A percentile compares a stretch with the other conserved stretches of the same genome.
phyloP scores from a whole-genome alignment of 306 rosid genomes.

The Sindora glabra region DNA sequence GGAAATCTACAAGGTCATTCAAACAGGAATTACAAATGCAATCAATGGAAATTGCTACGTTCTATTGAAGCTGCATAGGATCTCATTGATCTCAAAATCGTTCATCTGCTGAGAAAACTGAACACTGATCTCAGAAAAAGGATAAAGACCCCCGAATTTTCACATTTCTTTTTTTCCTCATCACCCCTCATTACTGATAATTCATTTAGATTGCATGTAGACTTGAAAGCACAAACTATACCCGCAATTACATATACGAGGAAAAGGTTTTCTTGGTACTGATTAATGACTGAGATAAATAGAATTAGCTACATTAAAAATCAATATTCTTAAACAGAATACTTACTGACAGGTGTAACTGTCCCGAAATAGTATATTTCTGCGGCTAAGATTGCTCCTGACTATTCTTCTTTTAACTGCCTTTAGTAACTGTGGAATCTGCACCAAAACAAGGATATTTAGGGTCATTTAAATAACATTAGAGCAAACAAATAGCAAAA shows the following conservation, averaged over 20 bases:
- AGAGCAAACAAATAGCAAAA: constrained; percentile 5
- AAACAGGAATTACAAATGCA: background rate
- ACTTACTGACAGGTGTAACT: constrained; percentile 84
- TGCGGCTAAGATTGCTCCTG: constrained; percentile 70
- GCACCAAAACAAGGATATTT: constrained; percentile 24
- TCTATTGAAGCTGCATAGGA: too few species aligned
- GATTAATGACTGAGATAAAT: constrained; percentile 9
- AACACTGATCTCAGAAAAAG: background rate
- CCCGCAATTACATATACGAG: background rate
- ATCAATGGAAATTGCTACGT: too few species aligned
- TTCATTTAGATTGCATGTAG: background rate
- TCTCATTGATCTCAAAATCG: too few species aligned
- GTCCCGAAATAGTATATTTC: constrained; percentile 83
- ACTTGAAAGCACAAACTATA: background rate
- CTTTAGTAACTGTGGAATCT: constrained; percentile 92
- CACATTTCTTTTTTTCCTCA: background rate
- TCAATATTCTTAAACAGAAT: background rate
- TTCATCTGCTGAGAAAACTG: too few species aligned
- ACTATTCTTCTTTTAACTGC: constrained; percentile 77
- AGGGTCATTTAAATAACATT: constrained; percentile 18
- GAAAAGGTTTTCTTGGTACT: background rate
- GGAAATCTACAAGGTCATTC: background rate
- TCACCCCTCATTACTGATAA: background rate
- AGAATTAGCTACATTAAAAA: constrained; percentile 1
- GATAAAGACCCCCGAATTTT: too few species aligned